Evolutionary conservation across 2,329 filamentous ascomycete species (phyloP).

Genomic region (Arachnopeziza araneosa): DNA sequence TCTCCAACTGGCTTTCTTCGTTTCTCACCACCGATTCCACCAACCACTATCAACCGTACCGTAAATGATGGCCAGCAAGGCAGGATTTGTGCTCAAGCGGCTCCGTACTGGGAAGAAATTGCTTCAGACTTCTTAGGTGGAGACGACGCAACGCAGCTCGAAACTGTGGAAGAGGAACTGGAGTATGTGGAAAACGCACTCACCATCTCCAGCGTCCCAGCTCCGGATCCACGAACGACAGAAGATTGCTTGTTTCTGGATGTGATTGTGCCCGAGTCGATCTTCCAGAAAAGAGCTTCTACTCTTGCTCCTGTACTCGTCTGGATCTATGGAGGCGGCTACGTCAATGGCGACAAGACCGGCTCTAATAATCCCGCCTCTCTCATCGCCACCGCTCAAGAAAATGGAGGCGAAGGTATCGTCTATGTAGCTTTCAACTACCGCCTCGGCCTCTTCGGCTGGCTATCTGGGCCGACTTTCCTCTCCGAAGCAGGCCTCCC

Average conservation of each 20-base stretch:
- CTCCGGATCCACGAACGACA: conserved; percentile 1
- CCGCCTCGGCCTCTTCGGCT: conserved; percentile 30
- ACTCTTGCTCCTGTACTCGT: conserved; percentile 42
- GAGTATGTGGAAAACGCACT: not conserved
- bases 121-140: conserved; percentile 15
- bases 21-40: conserved; percentile 37
- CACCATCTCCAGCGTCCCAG: not conserved
- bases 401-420: conserved; percentile 33
- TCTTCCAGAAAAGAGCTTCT: conserved; percentile 27
- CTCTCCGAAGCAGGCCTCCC: conserved; percentile 38
- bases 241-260: conserved; percentile 47
- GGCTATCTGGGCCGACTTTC: conserved; percentile 37
- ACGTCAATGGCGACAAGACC: conserved; percentile 37
- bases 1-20: conserved; percentile 39
- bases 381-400: conserved; percentile 30
- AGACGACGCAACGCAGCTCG: conserved; percentile 4
- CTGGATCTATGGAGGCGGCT: conserved; percentile 47
- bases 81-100: conserved; percentile 18
- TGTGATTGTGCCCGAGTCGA: conserved; percentile 37
- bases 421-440: conserved; percentile 33
- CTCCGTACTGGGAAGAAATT: conserved; percentile 23
- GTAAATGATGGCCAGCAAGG: conserved; percentile 25
- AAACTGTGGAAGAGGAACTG: conserved; percentile 4
- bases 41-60: conserved; percentile 27
- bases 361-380: conserved; percentile 35